A percentile compares a stretch with the other conserved stretches of the same genome.
phyloP scores from a whole-genome alignment of 176 grass and related monocot genomes.

The Miscanthus lutarioriparius region DNA sequence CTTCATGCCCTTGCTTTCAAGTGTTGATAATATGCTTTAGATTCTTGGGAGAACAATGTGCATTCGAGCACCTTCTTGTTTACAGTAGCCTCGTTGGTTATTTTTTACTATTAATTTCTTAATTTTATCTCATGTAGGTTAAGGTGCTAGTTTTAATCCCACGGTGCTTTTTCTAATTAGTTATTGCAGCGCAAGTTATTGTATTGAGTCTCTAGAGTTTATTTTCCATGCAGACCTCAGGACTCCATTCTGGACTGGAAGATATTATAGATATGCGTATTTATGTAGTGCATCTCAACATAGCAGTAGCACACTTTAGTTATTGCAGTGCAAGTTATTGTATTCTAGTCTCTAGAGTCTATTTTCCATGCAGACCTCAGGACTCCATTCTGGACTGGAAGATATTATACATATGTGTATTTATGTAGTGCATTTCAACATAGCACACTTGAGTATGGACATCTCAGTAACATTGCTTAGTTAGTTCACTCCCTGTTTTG shows the following conservation, averaged over 20 bases:
- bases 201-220: background rate
- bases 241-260: background rate
- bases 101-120: background rate
- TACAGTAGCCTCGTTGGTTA: background rate
- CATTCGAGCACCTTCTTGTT: background rate
- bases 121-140: background rate
- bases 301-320: too few species aligned
- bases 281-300: background rate
- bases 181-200: background rate
- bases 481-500: background rate
- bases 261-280: background rate
- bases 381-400: background rate
- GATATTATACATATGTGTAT: background rate
- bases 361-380: background rate
- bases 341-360: background rate
- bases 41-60: background rate
- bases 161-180: too few species aligned
- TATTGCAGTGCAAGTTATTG: too few species aligned
- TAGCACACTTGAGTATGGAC: background rate
- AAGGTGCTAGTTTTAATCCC: background rate
- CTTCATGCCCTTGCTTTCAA: background rate
- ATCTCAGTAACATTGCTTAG: background rate
- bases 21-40: background rate
- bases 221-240: background rate
- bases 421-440: background rate